Evolutionary conservation across 2,329 filamentous ascomycete species (phyloP).

Genomic region (Pseudogymnoascus sp.): DNA sequence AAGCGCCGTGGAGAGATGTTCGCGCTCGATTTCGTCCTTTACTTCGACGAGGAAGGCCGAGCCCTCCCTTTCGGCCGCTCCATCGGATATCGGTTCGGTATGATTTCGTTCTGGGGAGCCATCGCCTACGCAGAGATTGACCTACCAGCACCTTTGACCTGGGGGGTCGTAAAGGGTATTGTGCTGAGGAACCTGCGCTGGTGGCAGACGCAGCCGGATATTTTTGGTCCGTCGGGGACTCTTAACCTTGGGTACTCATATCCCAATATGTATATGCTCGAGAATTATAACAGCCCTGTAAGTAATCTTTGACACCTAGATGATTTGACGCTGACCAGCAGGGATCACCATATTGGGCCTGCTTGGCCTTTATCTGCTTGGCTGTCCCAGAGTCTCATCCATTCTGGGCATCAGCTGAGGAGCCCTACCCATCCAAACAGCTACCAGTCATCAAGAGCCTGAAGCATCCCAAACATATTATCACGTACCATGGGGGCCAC

Average conservation of each 20-base stretch:
- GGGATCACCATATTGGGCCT: constrained; percentile 57
- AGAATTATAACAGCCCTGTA: constrained; percentile 76
- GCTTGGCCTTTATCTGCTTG: constrained; percentile 66
- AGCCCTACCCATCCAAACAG: constrained; percentile 45
- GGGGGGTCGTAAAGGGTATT: constrained; percentile 72
- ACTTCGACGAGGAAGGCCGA: constrained; percentile 61
- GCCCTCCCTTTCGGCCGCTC: constrained; percentile 71
- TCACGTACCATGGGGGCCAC: constrained; percentile 62
- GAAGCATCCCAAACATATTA: constrained; percentile 63
- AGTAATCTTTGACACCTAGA: constrained; percentile 26
- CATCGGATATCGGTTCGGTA: constrained; percentile 74
- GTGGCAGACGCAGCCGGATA: constrained; percentile 69
- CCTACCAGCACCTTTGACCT: constrained; percentile 60
- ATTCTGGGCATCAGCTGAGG: constrained; percentile 64
- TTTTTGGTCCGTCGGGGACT: constrained; percentile 67
- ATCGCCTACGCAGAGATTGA: constrained; percentile 68
- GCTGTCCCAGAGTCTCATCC: constrained; percentile 60
- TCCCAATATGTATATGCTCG: constrained; percentile 62
- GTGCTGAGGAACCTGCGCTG: constrained; percentile 65
- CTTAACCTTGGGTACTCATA: constrained; percentile 56
- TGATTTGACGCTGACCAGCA: not conserved
- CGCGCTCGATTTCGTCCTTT: constrained; percentile 65
- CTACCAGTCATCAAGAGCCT: constrained; percentile 54
- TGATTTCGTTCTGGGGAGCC: constrained; percentile 77
- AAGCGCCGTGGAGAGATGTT: constrained; percentile 56